Conservation (phyloP, 2,329 filamentous ascomycete species). For the Stylonectria norvegica region DNA sequence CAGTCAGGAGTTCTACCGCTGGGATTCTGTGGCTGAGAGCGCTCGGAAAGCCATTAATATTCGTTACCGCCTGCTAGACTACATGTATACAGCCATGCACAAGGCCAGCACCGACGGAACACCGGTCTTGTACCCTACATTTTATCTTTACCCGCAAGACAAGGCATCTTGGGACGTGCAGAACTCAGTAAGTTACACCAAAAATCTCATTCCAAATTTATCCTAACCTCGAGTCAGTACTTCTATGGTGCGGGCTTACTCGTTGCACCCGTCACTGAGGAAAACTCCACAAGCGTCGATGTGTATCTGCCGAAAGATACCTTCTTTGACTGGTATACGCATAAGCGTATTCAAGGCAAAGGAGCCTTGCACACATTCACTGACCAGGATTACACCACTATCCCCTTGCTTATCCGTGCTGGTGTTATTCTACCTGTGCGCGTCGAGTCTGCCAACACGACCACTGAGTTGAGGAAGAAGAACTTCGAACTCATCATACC, state of each 20-base stretch:
- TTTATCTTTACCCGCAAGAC: constrained; percentile 64
- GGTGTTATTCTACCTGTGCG: constrained; percentile 64
- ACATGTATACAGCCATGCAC: constrained; percentile 71
- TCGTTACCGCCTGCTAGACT: constrained; percentile 77
- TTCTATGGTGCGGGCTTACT: constrained; percentile 49
- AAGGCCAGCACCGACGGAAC: constrained; percentile 57
- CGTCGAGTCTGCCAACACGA: constrained; percentile 56
- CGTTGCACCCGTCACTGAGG: constrained; percentile 46
- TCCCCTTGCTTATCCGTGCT: constrained; percentile 66
- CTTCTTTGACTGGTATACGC: constrained; percentile 54
- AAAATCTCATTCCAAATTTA: background rate
- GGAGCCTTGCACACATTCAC: constrained; percentile 34
- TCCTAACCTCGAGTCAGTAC: constrained; percentile 35
- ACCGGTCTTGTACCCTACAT: constrained; percentile 66
- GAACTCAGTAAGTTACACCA: background rate
- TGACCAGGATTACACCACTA: constrained; percentile 42
- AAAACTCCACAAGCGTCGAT: constrained; percentile 41
- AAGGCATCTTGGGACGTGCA: constrained; percentile 44
- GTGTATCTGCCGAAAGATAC: constrained; percentile 48
- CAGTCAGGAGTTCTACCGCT: constrained; percentile 67
- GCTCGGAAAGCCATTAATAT: constrained; percentile 66
- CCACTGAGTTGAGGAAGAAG: constrained; percentile 58
- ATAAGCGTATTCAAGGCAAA: constrained; percentile 38
- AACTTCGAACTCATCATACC: constrained; percentile 71
- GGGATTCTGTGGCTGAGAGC: constrained; percentile 59